Conservation (phyloP, 2,329 filamentous ascomycete species). For the Thelonectria blattea region DNA sequence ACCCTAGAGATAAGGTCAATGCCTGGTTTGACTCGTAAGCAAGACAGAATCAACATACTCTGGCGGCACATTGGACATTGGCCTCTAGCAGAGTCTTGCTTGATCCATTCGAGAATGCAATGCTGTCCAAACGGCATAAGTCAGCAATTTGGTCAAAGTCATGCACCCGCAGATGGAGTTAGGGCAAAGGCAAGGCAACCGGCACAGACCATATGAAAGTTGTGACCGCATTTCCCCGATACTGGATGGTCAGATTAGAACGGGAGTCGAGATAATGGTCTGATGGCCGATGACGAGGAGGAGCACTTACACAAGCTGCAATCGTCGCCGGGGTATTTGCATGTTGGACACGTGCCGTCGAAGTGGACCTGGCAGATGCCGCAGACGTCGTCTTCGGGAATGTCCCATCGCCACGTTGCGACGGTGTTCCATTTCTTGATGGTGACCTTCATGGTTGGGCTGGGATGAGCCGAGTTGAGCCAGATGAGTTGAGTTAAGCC, state of each 20-base stretch:
- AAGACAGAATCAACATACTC: constrained; percentile 60
- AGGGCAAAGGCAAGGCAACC: neutral
- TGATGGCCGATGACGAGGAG: constrained; percentile 9
- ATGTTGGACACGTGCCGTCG: constrained; percentile 95
- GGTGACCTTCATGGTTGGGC: constrained; percentile 81
- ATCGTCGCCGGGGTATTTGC: constrained; percentile 97
- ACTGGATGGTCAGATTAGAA: constrained; percentile 60
- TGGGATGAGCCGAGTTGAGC: too few species aligned
- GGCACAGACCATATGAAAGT: constrained; percentile 86
- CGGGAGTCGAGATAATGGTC: constrained; percentile 20
- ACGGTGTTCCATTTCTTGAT: constrained; percentile 94
- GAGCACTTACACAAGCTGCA: constrained; percentile 79
- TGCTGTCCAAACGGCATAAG: constrained; percentile 63
- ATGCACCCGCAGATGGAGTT: neutral
- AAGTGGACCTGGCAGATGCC: constrained; percentile 98
- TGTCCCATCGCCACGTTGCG: constrained; percentile 97
- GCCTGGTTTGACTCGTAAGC: neutral
- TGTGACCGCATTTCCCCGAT: constrained; percentile 95
- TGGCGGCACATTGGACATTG: constrained; percentile 98
- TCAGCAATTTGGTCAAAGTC: constrained; percentile 26
- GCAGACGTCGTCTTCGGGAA: constrained; percentile 96
- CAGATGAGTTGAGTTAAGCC: neutral
- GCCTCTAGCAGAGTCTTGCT: constrained; percentile 90
- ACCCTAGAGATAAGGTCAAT: constrained; percentile 40
- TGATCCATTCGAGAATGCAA: constrained; percentile 95